Evolutionary conservation across 2,329 filamentous ascomycete species (phyloP).

Genomic region (Xylaria polymorpha): DNA sequence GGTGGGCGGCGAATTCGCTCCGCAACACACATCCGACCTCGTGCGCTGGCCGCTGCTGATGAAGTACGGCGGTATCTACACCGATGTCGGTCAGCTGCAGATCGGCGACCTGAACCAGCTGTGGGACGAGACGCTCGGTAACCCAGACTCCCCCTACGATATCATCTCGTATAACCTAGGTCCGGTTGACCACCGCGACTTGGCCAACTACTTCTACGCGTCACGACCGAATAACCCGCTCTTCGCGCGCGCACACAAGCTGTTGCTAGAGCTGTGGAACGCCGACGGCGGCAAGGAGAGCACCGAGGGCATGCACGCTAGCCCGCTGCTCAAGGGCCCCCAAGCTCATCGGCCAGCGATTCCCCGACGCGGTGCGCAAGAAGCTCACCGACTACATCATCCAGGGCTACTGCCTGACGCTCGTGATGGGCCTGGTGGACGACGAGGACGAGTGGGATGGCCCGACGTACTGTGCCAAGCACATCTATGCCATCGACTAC

Average conservation of each 20-base stretch:
- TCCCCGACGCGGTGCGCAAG: constrained; percentile 54
- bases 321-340: constrained; percentile 59
- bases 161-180: constrained; percentile 60
- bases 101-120: constrained; percentile 67
- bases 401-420: constrained; percentile 64
- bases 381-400: constrained; percentile 68
- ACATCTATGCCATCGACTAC: constrained; percentile 63
- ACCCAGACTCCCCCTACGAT: constrained; percentile 59
- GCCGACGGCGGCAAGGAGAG: constrained; percentile 55
- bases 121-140: constrained; percentile 62
- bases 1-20: constrained; percentile 61
- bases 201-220: constrained; percentile 64
- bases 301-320: constrained; percentile 63
- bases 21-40: constrained; percentile 68
- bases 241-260: constrained; percentile 58
- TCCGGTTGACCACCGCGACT: constrained; percentile 48
- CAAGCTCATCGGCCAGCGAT: constrained; percentile 53
- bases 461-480: constrained; percentile 60
- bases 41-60: constrained; percentile 68
- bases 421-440: constrained; percentile 65
- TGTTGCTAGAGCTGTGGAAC: constrained; percentile 65
- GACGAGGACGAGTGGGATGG: constrained; percentile 64
- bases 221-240: constrained; percentile 56
- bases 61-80: constrained; percentile 67
- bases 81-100: constrained; percentile 67